A percentile compares a stretch with the other conserved stretches of the same genome.
Conservation (phyloP, 1,139 yeast genomes). For the Martiniozyma asiatica region DNA sequence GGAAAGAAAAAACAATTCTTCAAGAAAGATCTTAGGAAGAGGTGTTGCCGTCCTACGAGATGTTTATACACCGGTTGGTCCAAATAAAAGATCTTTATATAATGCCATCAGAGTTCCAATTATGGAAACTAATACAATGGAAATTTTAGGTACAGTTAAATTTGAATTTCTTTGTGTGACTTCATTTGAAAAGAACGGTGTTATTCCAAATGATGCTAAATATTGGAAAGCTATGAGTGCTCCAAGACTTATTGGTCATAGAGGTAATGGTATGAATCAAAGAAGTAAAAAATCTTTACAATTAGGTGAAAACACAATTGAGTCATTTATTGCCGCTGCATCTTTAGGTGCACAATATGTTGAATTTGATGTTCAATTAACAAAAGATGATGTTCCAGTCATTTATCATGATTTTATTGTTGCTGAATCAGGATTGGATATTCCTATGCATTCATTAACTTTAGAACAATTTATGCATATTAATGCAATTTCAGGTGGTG, state of each 20-base stretch:
- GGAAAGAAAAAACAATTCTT: conserved; percentile 8
- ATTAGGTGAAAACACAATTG: conserved; percentile 91
- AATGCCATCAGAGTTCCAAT: conserved; percentile 67
- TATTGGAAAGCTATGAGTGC: conserved; percentile 89
- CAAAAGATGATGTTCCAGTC: conserved; percentile 89
- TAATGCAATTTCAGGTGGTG: conserved; percentile 24
- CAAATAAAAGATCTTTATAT: conserved; percentile 54
- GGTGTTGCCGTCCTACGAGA: conserved; percentile 69
- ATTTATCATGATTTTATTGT: conserved; percentile 92
- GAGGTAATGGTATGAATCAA: conserved; percentile 88
- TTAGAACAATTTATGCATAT: conserved; percentile 78
- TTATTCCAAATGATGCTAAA: conserved; percentile 60
- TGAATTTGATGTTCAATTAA: conserved; percentile 92
- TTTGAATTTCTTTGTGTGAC: conserved; percentile 67
- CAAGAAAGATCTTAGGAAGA: conserved; percentile 56
- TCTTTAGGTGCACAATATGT: conserved; percentile 87
- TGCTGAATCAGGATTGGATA: conserved; percentile 92
- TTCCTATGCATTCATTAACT: conserved; percentile 90
- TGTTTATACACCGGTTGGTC: conserved; percentile 60
- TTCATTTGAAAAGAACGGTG: conserved; percentile 63
- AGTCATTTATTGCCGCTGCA: conserved; percentile 93
- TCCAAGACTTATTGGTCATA: conserved; percentile 89
- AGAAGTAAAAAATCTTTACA: conserved; percentile 63
- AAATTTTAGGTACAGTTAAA: conserved; percentile 62
- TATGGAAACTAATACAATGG: conserved; percentile 57